Conservation (phyloP, 129 eudicot species). For the carrot (Daucus carota) region DNA sequence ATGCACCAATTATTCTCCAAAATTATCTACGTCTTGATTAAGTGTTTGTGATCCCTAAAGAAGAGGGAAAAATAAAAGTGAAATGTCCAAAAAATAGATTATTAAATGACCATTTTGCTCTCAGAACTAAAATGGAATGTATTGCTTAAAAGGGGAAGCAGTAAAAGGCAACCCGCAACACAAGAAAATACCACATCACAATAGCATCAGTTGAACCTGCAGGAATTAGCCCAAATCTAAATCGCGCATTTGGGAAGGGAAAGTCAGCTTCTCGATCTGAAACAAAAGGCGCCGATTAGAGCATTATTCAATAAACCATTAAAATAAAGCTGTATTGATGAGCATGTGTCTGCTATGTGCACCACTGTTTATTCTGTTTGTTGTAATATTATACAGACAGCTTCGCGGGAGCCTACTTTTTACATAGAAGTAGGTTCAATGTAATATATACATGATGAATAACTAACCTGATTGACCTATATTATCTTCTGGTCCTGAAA, state of each 20-base stretch:
- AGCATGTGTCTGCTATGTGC: background rate
- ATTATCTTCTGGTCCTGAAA: constrained; percentile 27
- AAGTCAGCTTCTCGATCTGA: constrained; percentile 50
- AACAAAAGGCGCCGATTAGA: constrained; percentile 12
- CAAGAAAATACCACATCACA: constrained; percentile 69
- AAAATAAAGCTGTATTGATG: too few relatives aligned
- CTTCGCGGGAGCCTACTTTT: background rate
- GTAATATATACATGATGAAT: background rate
- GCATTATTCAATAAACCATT: background rate
- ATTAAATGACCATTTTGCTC: background rate
- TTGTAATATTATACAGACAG: background rate
- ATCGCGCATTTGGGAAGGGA: constrained; percentile 60
- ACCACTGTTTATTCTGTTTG: background rate
- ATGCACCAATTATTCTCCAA: background rate
- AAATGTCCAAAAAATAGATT: background rate
- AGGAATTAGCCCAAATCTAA: constrained; percentile 89
- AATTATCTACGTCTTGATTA: background rate
- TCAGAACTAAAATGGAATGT: background rate
- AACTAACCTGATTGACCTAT: constrained; percentile 29
- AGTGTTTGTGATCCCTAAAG: background rate
- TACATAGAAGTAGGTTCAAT: background rate
- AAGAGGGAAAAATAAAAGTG: background rate
- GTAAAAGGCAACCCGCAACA: constrained; percentile 10
- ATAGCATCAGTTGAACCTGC: constrained; percentile 99
- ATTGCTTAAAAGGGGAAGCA: background rate